Evolutionary conservation across 1,284 basidiomycete genomes (phyloP).

Genomic region (Porodaedalea pini): DNA sequence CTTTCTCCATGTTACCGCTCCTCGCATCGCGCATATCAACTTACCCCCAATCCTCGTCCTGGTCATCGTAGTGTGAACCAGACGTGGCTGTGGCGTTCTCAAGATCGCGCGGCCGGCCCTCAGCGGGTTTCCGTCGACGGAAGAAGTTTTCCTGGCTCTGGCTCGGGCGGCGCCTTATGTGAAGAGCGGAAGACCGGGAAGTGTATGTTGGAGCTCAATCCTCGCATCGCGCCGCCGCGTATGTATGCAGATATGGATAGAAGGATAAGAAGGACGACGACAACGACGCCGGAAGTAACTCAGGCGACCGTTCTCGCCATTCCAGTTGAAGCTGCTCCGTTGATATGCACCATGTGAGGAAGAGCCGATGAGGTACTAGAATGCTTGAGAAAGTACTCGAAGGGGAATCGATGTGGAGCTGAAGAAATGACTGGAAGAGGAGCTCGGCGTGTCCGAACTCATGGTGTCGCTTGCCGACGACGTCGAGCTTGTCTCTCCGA

Average conservation of each 20-base stretch:
- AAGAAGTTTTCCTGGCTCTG: not conserved
- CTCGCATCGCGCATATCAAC: conserved; percentile 13
- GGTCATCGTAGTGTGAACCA: conserved; percentile 6
- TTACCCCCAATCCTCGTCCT: conserved; percentile 2
- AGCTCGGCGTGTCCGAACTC: not conserved
- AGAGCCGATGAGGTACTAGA: not conserved
- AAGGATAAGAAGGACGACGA: not conserved
- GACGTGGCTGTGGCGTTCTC: not conserved
- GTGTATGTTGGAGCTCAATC: not conserved
- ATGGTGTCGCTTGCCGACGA: not conserved
- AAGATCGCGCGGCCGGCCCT: not conserved
- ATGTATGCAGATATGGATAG: not conserved
- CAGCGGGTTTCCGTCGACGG: not conserved
- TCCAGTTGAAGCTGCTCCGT: not conserved
- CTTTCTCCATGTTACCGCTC: conserved; percentile 4
- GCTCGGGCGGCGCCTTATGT: not conserved
- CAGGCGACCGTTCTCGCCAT: not conserved
- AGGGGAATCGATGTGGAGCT: not conserved
- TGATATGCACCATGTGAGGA: not conserved
- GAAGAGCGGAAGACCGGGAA: not conserved
- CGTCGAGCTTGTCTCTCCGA: not conserved
- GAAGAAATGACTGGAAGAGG: not conserved
- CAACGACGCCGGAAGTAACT: not conserved
- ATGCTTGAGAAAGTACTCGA: not conserved
- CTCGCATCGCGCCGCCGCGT: not conserved